Evolutionary conservation across 2,329 filamentous ascomycete species (phyloP).

Genomic region (Trichoderma atrobrunneum): DNA sequence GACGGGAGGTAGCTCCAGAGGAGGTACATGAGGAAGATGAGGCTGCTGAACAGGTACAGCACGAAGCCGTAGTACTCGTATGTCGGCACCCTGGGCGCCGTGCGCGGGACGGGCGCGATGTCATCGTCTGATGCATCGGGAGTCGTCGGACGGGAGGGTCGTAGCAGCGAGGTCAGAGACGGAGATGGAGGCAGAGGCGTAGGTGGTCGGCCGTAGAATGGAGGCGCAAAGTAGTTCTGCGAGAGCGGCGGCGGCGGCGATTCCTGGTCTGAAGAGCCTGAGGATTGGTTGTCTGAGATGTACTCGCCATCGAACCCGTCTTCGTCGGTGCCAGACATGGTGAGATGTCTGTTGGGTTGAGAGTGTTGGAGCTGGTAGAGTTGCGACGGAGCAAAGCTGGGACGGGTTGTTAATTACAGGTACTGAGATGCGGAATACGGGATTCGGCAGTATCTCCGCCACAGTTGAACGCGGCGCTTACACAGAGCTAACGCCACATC

Average conservation of each 20-base stretch:
- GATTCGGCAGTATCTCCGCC: background rate
- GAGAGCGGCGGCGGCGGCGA: conserved; percentile 45
- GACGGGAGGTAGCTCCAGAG: conserved; percentile 89
- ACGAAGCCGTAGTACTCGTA: conserved; percentile 99
- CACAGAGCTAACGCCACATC: background rate
- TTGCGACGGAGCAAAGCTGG: background rate
- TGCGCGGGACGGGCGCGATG: conserved; percentile 79
- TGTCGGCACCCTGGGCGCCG: conserved; percentile 91
- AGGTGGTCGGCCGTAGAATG: conserved; percentile 96
- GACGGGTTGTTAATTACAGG: background rate
- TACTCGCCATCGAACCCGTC: conserved; percentile 33
- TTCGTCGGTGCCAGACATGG: conserved; percentile 36
- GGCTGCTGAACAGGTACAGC: conserved; percentile 82
- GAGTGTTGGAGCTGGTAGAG: background rate
- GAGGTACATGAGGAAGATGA: conserved; percentile 71
- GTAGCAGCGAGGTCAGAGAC: conserved; percentile 84
- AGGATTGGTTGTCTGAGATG: conserved; percentile 34
- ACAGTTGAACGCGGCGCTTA: background rate
- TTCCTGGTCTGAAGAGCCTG: conserved; percentile 34
- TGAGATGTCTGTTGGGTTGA: background rate
- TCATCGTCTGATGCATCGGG: conserved; percentile 91
- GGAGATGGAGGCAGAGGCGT: conserved; percentile 91
- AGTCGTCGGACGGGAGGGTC: conserved; percentile 87
- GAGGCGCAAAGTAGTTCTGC: conserved; percentile 65
- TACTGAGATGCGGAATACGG: background rate